Evolutionary conservation across 179 eudicot genomes (phyloP).

Genomic region (Spinacia oleracea): DNA sequence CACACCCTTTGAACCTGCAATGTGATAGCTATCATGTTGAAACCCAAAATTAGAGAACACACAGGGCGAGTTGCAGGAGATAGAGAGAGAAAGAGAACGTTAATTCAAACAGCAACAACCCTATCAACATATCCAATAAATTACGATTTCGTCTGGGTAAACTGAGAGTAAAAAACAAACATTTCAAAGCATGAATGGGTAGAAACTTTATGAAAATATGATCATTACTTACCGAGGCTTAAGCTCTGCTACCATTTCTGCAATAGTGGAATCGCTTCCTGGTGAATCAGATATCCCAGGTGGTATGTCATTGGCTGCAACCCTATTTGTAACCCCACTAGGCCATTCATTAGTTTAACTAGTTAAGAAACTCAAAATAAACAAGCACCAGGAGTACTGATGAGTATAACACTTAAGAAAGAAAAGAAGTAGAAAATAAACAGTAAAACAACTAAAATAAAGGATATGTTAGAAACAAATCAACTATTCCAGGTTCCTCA

Average conservation of each 20-base stretch:
- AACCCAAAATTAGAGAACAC: conserved; percentile 22
- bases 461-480: conserved; percentile 95
- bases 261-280: conserved; percentile 54
- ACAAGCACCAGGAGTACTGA: background rate
- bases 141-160: background rate
- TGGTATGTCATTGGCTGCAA: conserved; percentile 57
- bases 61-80: background rate
- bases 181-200: conserved; percentile 12
- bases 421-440: background rate
- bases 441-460: background rate
- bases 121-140: background rate
- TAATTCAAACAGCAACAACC: background rate
- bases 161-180: background rate
- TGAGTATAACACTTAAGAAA: background rate
- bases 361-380: conserved; percentile 49
- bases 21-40: conserved; percentile 61
- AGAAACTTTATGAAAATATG: conserved; percentile 3
- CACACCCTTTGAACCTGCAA: conserved; percentile 78
- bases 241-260: conserved; percentile 83
- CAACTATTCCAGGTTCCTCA: conserved; percentile 83
- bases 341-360: conserved; percentile 94
- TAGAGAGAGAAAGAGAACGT: background rate
- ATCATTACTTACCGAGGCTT: conserved; percentile 81
- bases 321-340: conserved; percentile 58
- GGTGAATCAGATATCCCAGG: conserved; percentile 49